These are phyloP conservation scores for Saccharomyces hybrid DNA, from an alignment of 1,139 yeast genomes.

Conservation along the genomic window DNA sequence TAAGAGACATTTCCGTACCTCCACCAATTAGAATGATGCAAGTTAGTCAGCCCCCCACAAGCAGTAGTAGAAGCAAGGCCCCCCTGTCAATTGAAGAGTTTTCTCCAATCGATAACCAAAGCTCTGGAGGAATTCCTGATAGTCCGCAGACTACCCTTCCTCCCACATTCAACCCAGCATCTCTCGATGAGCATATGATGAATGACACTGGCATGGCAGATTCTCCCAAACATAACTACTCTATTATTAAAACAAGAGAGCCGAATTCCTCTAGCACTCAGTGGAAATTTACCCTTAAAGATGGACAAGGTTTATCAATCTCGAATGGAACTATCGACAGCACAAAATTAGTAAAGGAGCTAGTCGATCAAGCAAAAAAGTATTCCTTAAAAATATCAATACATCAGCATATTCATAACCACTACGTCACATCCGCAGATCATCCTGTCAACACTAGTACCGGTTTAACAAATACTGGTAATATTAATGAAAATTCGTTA, in stretches of 20 bases:
- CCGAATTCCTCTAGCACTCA: slow-evolving; percentile 28
- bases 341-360: slow-evolving; percentile 47
- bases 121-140: neutral
- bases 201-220: neutral
- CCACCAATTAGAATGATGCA: slow-evolving; percentile 1
- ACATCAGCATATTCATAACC: slow-evolving; percentile 68
- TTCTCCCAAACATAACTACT: neutral
- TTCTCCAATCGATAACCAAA: neutral
- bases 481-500: slow-evolving; percentile 2
- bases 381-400: slow-evolving; percentile 58
- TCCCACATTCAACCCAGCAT: neutral
- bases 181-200: slow-evolving; percentile 1
- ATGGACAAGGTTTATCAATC: slow-evolving; percentile 32
- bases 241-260: neutral
- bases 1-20: slow-evolving; percentile 5
- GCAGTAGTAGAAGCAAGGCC: slow-evolving; percentile 1
- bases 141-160: neutral
- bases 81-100: slow-evolving; percentile 6
- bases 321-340: slow-evolving; percentile 44
- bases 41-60: slow-evolving; percentile 2
- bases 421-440: slow-evolving; percentile 37
- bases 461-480: slow-evolving; percentile 4
- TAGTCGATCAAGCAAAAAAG: slow-evolving; percentile 55
- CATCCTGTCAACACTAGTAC: slow-evolving; percentile 4
- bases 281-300: slow-evolving; percentile 37